Percentiles rank a stretch among this genome's conserved stretches.
These are phyloP conservation scores for Naumovozyma castellii DNA, from an alignment of 805 yeast species.

Conservation along the genomic window DNA sequence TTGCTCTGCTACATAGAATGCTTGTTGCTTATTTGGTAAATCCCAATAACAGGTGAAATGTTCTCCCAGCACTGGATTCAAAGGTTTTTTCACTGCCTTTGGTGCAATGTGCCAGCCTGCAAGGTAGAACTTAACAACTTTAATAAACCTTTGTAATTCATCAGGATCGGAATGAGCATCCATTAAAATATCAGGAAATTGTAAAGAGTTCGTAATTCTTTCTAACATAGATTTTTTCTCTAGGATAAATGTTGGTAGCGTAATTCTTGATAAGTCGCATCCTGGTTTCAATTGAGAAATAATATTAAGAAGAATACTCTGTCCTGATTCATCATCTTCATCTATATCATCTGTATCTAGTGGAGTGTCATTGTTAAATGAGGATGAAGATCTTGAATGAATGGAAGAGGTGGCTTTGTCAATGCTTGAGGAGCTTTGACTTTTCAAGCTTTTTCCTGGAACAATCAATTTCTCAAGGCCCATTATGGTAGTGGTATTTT, in stretches of 20 bases:
- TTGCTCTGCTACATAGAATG: constrained; percentile 86
- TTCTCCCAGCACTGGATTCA: constrained; percentile 92
- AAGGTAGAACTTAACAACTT: constrained; percentile 80
- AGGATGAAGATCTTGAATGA: background rate
- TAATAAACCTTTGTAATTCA: constrained; percentile 58
- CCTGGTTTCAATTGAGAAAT: constrained; percentile 91
- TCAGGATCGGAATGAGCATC: constrained; percentile 55
- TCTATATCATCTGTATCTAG: constrained; percentile 63
- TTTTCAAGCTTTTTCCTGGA: background rate
- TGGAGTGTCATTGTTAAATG: background rate
- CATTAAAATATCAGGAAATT: constrained; percentile 66
- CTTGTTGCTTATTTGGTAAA: constrained; percentile 56
- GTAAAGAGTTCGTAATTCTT: constrained; percentile 80
- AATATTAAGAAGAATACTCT: constrained; percentile 75
- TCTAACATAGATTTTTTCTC: constrained; percentile 96
- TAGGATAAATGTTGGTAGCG: constrained; percentile 88
- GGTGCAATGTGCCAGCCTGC: constrained; percentile 98
- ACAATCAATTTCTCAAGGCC: background rate
- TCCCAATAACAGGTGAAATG: constrained; percentile 90
- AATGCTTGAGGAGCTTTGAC: background rate
- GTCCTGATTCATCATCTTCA: constrained; percentile 85
- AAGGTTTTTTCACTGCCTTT: constrained; percentile 93
- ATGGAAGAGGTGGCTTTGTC: background rate
- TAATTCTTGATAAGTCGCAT: constrained; percentile 78
- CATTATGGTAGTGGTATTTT: no score